Evolutionary conservation across 306 rosid genomes (phyloP).

Genomic region (Trifolium fragiferum): DNA sequence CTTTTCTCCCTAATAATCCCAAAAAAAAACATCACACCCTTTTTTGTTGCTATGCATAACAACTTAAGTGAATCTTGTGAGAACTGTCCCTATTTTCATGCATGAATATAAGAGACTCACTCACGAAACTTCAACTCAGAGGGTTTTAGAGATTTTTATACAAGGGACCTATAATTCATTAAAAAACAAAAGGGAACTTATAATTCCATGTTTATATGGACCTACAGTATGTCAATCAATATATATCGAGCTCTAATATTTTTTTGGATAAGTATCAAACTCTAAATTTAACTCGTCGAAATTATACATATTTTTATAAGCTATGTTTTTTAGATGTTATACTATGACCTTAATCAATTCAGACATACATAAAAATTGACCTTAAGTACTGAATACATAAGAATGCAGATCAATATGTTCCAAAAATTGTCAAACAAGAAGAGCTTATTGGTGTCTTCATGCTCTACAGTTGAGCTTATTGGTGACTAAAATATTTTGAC

Average conservation of each 20-base stretch:
- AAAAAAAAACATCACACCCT: constrained; percentile 4
- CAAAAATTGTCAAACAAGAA: background rate
- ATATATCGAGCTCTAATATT: too few species aligned
- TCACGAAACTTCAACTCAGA: too few species aligned
- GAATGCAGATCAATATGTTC: background rate
- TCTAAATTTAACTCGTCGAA: too few species aligned
- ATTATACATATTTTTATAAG: too few species aligned
- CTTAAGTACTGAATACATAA: background rate
- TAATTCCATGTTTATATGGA: too few species aligned
- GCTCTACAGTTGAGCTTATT: background rate
- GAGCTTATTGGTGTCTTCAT: background rate
- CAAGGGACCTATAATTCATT: too few species aligned
- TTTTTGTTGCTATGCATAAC: background rate
- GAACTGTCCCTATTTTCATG: constrained; percentile 37
- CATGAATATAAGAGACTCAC: constrained; percentile 24
- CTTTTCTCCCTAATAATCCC: background rate
- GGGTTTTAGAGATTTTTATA: too few species aligned
- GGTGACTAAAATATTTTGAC: background rate
- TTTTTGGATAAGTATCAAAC: too few species aligned
- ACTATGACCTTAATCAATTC: too few species aligned
- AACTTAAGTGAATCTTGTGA: constrained; percentile 14
- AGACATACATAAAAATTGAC: background rate
- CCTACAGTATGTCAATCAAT: too few species aligned
- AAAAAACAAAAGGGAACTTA: too few species aligned
- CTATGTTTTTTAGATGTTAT: too few species aligned